Base-by-base conservation (phyloP, 805 yeast genomes). In the Kazachstania africana region DNA sequence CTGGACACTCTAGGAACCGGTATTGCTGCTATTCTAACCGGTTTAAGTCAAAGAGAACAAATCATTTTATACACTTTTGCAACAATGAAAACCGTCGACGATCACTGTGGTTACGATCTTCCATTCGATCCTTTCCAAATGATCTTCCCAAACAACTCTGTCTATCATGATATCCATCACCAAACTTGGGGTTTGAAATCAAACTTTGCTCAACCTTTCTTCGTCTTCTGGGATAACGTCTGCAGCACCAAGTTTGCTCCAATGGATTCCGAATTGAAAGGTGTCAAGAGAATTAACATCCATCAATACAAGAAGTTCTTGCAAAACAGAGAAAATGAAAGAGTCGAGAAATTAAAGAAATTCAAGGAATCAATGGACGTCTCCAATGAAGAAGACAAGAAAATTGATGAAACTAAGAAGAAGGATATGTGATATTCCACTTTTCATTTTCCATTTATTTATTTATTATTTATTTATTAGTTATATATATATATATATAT, bases 111-210 rank as follows among this genome's bases (percentile, higher is more conserved):
- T n/a, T 91, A 88, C 57, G 75, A 87, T 18, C 64, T 91, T 34
- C 97, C 97, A 12, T 80, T 64, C 55, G 98, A 91, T 57, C 75
- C 87, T 15, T 80, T 91, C 67, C 98, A 91, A 64, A 52, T 74
- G 26, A 35, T 88, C 15, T 91, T 91, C 70, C 97, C 96, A 40
- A 91, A 91, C 62, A 85, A 91, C 53, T 80, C 97, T 10, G 79
- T 85, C 20, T 91, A 85, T 57, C 98, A 91, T 51, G 98, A 91
- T 59, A 87, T 91, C 45, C 98, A 91, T 55, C 98, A 91, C 59
- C 98, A 91, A 65, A 75, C 73, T 47, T 91, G 88, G 66, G 98
- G 98, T 24, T 75, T 91, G 60, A 84, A 84, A 63, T 75, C 78
- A 35, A 91, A 91, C 62, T 91, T 77, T 50, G 78, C 93, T 10